Evolutionary conservation across 768 basidiomycete species (phyloP).

Genomic region (Suillus hirtellus): DNA sequence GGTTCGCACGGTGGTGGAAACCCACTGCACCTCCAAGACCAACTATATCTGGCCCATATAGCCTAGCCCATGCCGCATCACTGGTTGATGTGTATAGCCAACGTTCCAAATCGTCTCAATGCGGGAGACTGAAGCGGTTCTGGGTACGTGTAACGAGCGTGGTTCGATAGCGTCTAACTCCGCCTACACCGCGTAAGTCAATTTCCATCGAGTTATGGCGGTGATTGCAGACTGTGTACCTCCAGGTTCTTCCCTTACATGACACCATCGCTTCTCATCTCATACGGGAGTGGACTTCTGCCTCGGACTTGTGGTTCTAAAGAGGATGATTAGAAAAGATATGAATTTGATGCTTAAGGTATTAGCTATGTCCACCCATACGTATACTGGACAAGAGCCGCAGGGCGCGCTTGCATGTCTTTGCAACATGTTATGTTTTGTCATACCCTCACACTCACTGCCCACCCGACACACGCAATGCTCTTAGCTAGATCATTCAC

Average conservation of each 20-base stretch:
- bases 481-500: constrained; percentile 7
- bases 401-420: constrained; percentile 2
- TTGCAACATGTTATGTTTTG: constrained; percentile 21
- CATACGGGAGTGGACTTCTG: constrained; percentile 1
- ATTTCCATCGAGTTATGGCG: background rate
- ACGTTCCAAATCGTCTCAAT: constrained; percentile 19
- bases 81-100: constrained; percentile 29
- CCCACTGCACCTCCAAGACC: constrained; percentile 26
- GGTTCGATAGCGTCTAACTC: constrained; percentile 18
- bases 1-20: constrained; percentile 33
- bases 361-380: background rate
- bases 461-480: constrained; percentile 13
- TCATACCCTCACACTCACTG: constrained; percentile 17
- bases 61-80: constrained; percentile 30
- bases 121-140: constrained; percentile 29
- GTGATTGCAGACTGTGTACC: background rate
- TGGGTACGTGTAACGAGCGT: constrained; percentile 27
- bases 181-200: background rate
- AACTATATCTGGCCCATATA: constrained; percentile 34
- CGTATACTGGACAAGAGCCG: background rate
- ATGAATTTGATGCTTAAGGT: constrained; percentile 1
- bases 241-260: background rate
- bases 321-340: background rate
- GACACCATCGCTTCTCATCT: background rate
- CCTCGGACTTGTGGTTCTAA: constrained; percentile 2